Evolutionary conservation across 768 basidiomycete species (phyloP).

Genomic region (Pleurotus cornucopiae): DNA sequence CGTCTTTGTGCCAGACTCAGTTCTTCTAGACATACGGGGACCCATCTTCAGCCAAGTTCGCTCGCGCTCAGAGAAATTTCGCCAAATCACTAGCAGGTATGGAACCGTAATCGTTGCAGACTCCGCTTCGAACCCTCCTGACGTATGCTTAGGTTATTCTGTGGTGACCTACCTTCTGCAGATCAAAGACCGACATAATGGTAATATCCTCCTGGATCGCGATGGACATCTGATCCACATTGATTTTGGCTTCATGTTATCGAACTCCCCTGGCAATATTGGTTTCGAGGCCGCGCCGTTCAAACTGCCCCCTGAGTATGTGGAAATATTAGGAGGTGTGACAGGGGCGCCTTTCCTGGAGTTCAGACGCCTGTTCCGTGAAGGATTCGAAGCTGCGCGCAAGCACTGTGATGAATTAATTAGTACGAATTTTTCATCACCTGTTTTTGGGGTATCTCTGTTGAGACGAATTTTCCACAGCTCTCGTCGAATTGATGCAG

Average conservation of each 20-base stretch:
- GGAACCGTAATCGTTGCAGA: constrained; percentile 6
- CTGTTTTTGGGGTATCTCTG: background rate
- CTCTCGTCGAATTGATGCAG: constrained; percentile 95
- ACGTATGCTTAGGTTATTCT: constrained; percentile 67
- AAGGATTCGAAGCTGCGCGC: constrained; percentile 89
- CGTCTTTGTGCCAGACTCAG: no score
- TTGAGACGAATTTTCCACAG: constrained; percentile 17
- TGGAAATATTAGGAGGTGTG: constrained; percentile 91
- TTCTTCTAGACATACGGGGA: constrained; percentile 78
- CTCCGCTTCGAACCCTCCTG: background rate
- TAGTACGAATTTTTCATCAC: constrained; percentile 44
- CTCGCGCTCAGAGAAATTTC: constrained; percentile 89
- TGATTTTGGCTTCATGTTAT: constrained; percentile 97
- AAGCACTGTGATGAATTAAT: constrained; percentile 97
- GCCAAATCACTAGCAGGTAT: constrained; percentile 85
- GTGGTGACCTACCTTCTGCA: constrained; percentile 95
- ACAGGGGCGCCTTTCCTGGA: constrained; percentile 72
- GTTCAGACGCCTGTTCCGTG: constrained; percentile 84
- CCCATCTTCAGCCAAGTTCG: constrained; percentile 80
- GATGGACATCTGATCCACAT: constrained; percentile 96
- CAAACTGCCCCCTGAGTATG: constrained; percentile 91
- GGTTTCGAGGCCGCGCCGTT: constrained; percentile 99
- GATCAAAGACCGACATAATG: constrained; percentile 98
- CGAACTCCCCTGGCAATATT: constrained; percentile 95
- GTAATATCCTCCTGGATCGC: constrained; percentile 93